These are phyloP conservation scores for Rhodotorula paludigena DNA, from an alignment of 768 basidiomycete species.

Conservation along the genomic window DNA sequence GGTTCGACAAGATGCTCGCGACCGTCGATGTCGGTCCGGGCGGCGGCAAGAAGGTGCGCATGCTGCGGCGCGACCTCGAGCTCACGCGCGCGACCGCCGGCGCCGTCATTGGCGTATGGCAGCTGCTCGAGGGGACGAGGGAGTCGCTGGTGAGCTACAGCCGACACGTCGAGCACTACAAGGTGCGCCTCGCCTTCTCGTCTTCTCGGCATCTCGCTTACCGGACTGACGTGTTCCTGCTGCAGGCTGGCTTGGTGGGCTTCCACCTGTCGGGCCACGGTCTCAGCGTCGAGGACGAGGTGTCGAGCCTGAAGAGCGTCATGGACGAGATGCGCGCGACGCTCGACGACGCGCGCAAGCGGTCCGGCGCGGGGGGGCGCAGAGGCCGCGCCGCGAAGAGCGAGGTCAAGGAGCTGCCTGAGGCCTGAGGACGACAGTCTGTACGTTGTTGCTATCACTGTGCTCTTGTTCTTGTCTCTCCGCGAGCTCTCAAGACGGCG, in stretches of 20 bases:
- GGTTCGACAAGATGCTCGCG: constrained; percentile 8
- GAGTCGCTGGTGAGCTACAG: constrained; percentile 31
- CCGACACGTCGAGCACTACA: constrained; percentile 30
- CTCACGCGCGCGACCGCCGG: constrained; percentile 35
- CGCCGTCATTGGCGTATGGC: constrained; percentile 28
- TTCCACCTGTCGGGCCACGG: constrained; percentile 38
- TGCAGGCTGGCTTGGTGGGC: constrained; percentile 41
- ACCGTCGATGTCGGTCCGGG: background rate
- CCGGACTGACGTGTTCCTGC: background rate
- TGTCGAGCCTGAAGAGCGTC: constrained; percentile 25
- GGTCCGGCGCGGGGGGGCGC: background rate
- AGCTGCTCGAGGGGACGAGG: constrained; percentile 40
- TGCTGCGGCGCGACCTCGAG: constrained; percentile 38
- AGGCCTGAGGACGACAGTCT: background rate
- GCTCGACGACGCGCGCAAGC: constrained; percentile 24
- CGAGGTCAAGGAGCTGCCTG: background rate
- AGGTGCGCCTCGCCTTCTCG: constrained; percentile 13
- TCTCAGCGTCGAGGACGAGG: constrained; percentile 40
- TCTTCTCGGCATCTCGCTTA: background rate
- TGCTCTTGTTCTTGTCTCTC: too few relatives aligned
- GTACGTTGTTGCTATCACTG: too few relatives aligned
- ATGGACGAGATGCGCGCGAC: constrained; percentile 38
- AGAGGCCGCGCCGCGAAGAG: background rate
- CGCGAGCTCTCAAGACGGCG: too few relatives aligned
- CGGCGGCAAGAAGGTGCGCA: constrained; percentile 27